phyloP scores from a whole-genome alignment of 768 basidiomycete species.

The Rhizopogon sp. region DNA sequence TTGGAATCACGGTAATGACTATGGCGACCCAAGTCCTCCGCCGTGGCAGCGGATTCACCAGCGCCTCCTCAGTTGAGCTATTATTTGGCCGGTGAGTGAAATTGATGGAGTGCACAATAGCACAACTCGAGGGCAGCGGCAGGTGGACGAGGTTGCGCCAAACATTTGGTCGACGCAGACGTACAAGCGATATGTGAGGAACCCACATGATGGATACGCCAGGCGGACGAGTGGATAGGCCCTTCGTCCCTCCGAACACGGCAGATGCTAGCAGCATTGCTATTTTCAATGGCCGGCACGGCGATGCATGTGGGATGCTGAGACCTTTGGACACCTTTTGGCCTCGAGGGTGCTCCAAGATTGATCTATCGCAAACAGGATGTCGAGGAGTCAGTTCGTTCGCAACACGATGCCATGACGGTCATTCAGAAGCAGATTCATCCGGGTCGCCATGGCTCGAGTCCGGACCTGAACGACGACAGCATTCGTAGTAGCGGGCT shows the following conservation, averaged over 20 bases:
- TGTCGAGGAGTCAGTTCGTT: conserved; percentile 91
- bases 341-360: conserved; percentile 75
- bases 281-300: conserved; percentile 82
- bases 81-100: conserved; percentile 80
- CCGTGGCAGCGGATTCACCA: conserved; percentile 88
- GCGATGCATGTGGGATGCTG: conserved; percentile 85
- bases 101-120: conserved; percentile 76
- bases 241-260: conserved; percentile 91
- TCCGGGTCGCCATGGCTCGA: conserved; percentile 48
- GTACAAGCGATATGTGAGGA: conserved; percentile 85
- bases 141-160: conserved; percentile 85
- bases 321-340: conserved; percentile 83
- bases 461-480: conserved; percentile 60
- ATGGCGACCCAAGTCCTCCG: conserved; percentile 40
- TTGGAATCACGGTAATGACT: conserved; percentile 40
- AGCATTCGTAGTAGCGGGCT: conserved; percentile 50
- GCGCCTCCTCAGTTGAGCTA: conserved; percentile 77
- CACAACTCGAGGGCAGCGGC: conserved; percentile 79
- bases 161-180: conserved; percentile 90
- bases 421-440: conserved; percentile 79
- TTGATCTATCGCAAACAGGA: no score
- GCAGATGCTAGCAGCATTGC: conserved; percentile 89
- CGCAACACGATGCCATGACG: conserved; percentile 84
- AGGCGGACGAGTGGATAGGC: conserved; percentile 68
- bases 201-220: conserved; percentile 78